A percentile compares a stretch with the other conserved stretches of the same genome.
Evolutionary conservation across 768 basidiomycete genomes (phyloP).

Genomic region (Vararia minispora): DNA sequence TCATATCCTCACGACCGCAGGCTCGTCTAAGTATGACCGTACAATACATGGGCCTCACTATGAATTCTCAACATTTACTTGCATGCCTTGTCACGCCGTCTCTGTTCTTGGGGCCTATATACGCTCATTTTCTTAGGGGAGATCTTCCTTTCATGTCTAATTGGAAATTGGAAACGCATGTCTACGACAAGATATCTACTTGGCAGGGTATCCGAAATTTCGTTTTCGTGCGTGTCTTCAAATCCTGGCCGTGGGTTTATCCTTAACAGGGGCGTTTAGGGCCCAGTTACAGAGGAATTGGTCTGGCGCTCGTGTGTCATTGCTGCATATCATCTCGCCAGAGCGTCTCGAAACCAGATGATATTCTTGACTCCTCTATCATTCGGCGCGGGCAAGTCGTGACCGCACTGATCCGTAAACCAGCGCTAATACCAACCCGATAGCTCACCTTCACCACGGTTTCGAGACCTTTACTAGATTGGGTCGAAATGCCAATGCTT

Average conservation of each 20-base stretch:
- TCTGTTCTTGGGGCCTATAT: conserved; percentile 72
- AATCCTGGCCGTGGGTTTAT: no score
- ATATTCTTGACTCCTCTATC: conserved; percentile 75
- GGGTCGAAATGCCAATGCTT: conserved; percentile 57
- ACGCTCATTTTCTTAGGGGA: conserved; percentile 34
- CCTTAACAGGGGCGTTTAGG: conserved; percentile 32
- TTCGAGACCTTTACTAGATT: conserved; percentile 73
- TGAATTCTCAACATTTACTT: conserved; percentile 17
- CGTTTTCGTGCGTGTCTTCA: conserved; percentile 28
- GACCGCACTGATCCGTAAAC: no score
- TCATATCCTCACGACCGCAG: conserved; percentile 13
- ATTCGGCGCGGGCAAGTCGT: conserved; percentile 75
- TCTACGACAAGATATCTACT: conserved; percentile 31
- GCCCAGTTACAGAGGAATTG: conserved; percentile 85
- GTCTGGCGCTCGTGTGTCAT: conserved; percentile 85
- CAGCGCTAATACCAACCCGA: conserved; percentile 3
- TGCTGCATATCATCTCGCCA: conserved; percentile 57
- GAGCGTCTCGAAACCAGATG: conserved; percentile 42
- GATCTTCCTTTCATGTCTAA: conserved; percentile 43
- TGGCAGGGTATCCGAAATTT: conserved; percentile 68
- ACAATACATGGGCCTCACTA: conserved; percentile 14
- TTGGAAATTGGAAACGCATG: conserved; percentile 32
- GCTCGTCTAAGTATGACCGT: conserved; percentile 28
- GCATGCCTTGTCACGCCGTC: conserved; percentile 61
- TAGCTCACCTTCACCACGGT: conserved; percentile 90